Evolutionary conservation across 2,329 filamentous ascomycete genomes (phyloP).

Genomic region (Fusarium longipes): DNA sequence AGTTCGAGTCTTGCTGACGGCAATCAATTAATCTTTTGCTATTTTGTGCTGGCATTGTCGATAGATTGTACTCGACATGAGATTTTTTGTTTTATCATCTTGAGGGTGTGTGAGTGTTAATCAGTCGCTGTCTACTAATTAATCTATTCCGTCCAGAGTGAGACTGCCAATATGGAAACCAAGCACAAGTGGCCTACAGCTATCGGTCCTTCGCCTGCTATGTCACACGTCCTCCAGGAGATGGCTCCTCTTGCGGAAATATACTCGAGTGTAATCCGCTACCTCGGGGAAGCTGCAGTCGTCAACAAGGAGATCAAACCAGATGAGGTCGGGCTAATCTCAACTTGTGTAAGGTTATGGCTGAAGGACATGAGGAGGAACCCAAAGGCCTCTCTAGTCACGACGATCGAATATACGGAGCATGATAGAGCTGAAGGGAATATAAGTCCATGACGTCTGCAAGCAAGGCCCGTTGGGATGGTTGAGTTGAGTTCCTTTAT

Average conservation of each 20-base stretch:
- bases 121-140: not conserved
- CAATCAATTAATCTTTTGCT: slow-evolving; percentile 15
- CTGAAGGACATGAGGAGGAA: not conserved
- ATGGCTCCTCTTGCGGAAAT: slow-evolving; percentile 34
- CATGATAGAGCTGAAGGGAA: not conserved
- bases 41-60: not conserved
- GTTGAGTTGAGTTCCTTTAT: slow-evolving; percentile 2
- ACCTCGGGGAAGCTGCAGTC: slow-evolving; percentile 10
- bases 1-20: slow-evolving; percentile 43
- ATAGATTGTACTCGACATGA: rapidly evolving
- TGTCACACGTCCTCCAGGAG: slow-evolving; percentile 35
- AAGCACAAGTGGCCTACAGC: not conserved
- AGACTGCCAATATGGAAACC: not conserved
- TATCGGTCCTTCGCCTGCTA: slow-evolving; percentile 34
- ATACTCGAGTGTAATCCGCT: slow-evolving; percentile 23
- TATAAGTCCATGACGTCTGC: slow-evolving; percentile 14
- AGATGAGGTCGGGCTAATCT: slow-evolving; percentile 26
- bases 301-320: slow-evolving; percentile 3
- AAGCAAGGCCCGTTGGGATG: slow-evolving; percentile 7
- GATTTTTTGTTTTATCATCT: not conserved
- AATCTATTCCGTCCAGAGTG: not conserved
- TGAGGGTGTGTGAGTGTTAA: no score
- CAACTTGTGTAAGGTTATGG: slow-evolving; percentile 26
- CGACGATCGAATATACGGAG: not conserved
- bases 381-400: not conserved